Evolutionary conservation across 2,329 filamentous ascomycete genomes (phyloP).

Genomic region (Ophiostoma perfectum): DNA sequence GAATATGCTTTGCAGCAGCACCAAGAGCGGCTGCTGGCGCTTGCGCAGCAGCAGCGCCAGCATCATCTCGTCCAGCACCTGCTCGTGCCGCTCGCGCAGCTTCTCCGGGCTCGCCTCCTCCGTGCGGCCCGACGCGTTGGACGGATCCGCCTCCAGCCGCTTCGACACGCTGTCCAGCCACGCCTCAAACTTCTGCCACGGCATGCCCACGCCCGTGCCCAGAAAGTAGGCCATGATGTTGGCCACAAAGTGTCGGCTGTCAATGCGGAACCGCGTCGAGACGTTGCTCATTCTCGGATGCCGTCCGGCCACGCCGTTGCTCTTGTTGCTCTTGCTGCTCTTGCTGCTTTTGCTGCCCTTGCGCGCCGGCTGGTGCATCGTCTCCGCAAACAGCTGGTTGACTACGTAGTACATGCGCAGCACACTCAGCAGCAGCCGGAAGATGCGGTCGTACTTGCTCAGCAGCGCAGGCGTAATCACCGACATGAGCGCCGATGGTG

Average conservation of each 20-base stretch:
- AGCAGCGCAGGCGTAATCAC: conserved; percentile 68
- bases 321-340: too few relatives aligned
- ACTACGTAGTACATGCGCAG: conserved; percentile 74
- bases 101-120: conserved; percentile 54
- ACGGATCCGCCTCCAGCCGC: conserved; percentile 42
- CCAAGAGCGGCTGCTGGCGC: conserved; percentile 66
- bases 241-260: conserved; percentile 74
- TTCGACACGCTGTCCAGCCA: conserved; percentile 60
- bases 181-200: conserved; percentile 66
- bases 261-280: conserved; percentile 57
- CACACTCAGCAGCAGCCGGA: conserved; percentile 71
- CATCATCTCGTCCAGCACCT: conserved; percentile 69
- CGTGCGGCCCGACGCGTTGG: conserved; percentile 29
- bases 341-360: not conserved
- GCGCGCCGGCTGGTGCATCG: not conserved
- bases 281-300: not conserved
- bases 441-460: conserved; percentile 78
- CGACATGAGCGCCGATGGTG: conserved; percentile 63
- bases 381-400: conserved; percentile 56
- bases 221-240: conserved; percentile 72
- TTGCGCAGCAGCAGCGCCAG: conserved; percentile 67
- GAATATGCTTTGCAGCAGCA: conserved; percentile 72
- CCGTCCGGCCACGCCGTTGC: not conserved
- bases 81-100: conserved; percentile 65
- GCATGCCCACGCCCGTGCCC: conserved; percentile 65